Conservation (phyloP, 1,284 basidiomycete species). For the Cryptococcus sp. region DNA sequence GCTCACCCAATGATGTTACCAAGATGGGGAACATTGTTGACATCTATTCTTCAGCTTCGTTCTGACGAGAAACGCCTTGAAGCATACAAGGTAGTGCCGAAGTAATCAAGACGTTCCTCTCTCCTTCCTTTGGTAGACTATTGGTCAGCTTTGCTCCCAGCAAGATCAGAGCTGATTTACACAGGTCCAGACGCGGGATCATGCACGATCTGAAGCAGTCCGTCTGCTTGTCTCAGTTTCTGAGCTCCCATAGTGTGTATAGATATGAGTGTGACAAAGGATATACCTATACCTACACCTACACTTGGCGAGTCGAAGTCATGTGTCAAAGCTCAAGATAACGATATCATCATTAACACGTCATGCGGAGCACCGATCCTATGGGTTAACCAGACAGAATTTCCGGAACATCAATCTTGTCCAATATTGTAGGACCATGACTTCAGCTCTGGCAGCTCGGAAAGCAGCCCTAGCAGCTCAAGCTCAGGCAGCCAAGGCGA, state of each 20-base stretch:
- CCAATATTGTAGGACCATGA: neutral
- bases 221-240: constrained; percentile 61
- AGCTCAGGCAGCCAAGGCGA: neutral
- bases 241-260: constrained; percentile 44
- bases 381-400: neutral
- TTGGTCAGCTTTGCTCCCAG: neutral
- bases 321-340: no score
- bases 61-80: neutral
- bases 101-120: constrained; percentile 84
- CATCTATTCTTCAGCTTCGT: constrained; percentile 52
- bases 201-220: constrained; percentile 56
- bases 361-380: neutral
- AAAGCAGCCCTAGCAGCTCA: neutral
- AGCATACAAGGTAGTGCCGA: constrained; percentile 78
- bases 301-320: no score
- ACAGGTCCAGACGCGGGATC: constrained; percentile 35
- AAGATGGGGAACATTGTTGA: constrained; percentile 99
- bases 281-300: no score
- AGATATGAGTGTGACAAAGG: no score
- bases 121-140: constrained; percentile 79
- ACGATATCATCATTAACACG: no score
- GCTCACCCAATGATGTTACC: constrained; percentile 95
- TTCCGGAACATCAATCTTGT: neutral
- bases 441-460: neutral
- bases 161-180: constrained; percentile 24